Evolutionary conservation across 2,329 filamentous ascomycete species (phyloP).

Genomic region (Paraphoma chrysanthemicola): DNA sequence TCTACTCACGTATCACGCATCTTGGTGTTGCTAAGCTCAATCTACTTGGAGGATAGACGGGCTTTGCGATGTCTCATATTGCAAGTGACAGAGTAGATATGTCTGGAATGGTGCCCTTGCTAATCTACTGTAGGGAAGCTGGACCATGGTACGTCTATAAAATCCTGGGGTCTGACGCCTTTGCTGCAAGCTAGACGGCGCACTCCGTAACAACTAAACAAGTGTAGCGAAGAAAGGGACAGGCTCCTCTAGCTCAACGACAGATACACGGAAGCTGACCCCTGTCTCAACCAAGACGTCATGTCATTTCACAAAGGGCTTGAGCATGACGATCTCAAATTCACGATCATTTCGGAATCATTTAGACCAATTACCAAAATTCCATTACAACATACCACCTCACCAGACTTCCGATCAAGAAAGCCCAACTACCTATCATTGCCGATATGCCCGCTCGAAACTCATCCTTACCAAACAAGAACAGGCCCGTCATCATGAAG

Average conservation of each 20-base stretch:
- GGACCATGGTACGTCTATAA: conserved; percentile 1
- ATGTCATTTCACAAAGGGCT: no score
- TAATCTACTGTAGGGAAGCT: background rate
- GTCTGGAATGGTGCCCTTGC: no score
- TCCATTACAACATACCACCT: conserved; percentile 30
- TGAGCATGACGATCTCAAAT: background rate
- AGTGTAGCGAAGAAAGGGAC: no score
- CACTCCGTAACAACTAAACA: no score
- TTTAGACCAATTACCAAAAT: conserved; percentile 6
- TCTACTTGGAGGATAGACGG: background rate
- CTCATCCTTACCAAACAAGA: conserved; percentile 21
- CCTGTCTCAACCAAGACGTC: background rate
- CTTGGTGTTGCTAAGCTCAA: no score
- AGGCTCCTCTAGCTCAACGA: no score
- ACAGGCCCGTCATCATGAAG: conserved; percentile 37
- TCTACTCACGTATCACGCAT: no score
- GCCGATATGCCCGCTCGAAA: conserved; percentile 22
- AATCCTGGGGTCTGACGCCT: background rate
- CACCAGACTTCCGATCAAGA: conserved; percentile 32
- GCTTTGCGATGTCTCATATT: background rate
- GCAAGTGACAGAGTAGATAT: background rate
- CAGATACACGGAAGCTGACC: no score
- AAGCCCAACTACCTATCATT: conserved; percentile 34
- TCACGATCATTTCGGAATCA: background rate
- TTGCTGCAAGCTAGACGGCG: background rate